Conservation (phyloP, 169 alveolate genomes). For the Plasmodium gallinaceum region DNA sequence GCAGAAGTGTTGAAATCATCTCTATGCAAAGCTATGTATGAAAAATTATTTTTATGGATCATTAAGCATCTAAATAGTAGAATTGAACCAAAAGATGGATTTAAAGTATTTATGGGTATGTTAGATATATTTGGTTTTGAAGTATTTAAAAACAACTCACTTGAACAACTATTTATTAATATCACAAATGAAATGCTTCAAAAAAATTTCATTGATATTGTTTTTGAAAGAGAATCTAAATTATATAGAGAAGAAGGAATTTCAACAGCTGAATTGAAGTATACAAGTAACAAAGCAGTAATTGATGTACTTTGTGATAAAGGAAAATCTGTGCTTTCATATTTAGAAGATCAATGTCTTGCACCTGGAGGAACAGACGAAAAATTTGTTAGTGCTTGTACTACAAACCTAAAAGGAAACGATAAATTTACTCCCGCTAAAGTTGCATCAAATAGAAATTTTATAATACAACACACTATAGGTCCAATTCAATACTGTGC, state of each 20-base stretch:
- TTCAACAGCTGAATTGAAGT: conserved; percentile 87
- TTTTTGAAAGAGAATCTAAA: conserved; percentile 94
- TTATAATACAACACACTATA: conserved; percentile 87
- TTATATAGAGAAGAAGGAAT: conserved; percentile 91
- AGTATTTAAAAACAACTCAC: conserved; percentile 94
- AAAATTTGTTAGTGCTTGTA: conserved; percentile 88
- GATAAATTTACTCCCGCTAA: conserved; percentile 87
- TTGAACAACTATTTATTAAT: conserved; percentile 97
- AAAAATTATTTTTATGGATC: conserved; percentile 96
- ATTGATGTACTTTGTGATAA: conserved; percentile 82
- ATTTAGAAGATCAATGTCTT: conserved; percentile 93
- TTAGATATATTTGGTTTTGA: conserved; percentile 98
- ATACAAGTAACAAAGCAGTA: conserved; percentile 85
- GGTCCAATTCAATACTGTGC: conserved; percentile 89
- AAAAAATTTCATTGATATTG: conserved; percentile 94
- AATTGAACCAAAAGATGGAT: conserved; percentile 91
- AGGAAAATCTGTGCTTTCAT: conserved; percentile 86
- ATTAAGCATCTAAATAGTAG: conserved; percentile 94
- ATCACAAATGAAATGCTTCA: conserved; percentile 97
- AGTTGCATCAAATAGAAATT: conserved; percentile 89
- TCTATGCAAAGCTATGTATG: conserved; percentile 96
- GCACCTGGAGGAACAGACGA: conserved; percentile 94
- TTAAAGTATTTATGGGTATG: conserved; percentile 93
- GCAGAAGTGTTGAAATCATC: conserved; percentile 90
- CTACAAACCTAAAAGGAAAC: conserved; percentile 80